These are phyloP conservation scores for Chlorella sorokiniana DNA, from an alignment of 139 green algal species.

Conservation along the genomic window DNA sequence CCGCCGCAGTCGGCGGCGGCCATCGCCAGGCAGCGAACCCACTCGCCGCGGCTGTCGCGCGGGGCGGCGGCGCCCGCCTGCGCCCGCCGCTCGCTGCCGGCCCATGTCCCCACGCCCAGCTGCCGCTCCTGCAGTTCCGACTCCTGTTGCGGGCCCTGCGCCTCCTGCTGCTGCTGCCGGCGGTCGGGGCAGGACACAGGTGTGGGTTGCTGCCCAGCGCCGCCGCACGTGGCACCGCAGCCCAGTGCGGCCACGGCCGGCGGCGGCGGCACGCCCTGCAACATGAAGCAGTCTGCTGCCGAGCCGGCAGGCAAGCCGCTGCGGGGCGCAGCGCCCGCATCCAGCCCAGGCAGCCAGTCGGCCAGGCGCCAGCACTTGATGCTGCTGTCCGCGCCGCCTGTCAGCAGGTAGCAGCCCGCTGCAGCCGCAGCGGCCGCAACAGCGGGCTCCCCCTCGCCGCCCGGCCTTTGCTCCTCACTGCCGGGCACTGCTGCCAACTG, in stretches of 20 bases:
- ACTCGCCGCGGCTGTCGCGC: constrained; percentile 36
- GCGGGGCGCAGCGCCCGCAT: background rate
- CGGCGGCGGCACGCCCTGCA: constrained; percentile 21
- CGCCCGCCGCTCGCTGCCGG: background rate
- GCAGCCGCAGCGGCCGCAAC: background rate
- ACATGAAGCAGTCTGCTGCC: background rate
- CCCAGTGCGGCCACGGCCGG: constrained; percentile 61
- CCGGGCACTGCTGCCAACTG: background rate
- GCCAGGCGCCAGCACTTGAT: constrained; percentile 48
- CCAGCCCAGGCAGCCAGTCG: constrained; percentile 36
- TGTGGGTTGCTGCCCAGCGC: background rate
- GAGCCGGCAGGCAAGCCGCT: background rate
- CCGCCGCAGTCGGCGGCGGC: background rate
- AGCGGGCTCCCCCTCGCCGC: background rate
- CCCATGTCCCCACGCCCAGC: background rate
- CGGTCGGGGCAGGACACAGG: background rate
- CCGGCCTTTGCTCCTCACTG: background rate
- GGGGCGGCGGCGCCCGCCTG: background rate
- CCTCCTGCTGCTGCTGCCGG: background rate
- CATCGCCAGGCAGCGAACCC: constrained; percentile 38
- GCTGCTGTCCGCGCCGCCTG: constrained; percentile 46
- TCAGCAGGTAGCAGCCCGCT: constrained; percentile 24
- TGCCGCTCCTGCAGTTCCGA: background rate
- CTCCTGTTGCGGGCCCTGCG: background rate
- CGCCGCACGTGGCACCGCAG: constrained; percentile 39